Percentiles rank a stretch among this genome's conserved stretches.
phyloP scores from a whole-genome alignment of 192 early-diverging fungal species.

The Backusella mclennaniae region DNA sequence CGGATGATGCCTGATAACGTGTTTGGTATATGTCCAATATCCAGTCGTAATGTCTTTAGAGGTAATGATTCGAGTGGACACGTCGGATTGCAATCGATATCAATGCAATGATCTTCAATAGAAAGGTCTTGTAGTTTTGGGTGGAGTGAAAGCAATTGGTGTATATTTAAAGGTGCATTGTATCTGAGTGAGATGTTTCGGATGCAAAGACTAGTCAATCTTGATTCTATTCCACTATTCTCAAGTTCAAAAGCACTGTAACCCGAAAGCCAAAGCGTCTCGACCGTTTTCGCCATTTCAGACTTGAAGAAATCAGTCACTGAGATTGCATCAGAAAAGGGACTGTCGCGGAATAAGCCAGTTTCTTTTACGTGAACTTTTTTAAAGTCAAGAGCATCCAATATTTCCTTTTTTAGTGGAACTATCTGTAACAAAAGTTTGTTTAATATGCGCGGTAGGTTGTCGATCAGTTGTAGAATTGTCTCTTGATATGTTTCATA shows the following conservation, averaged over 20 bases:
- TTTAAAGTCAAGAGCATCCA: not conserved
- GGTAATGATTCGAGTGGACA: not conserved
- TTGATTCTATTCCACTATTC: not conserved
- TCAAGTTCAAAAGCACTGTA: not conserved
- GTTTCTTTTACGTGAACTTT: not conserved
- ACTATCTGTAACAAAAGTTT: not conserved
- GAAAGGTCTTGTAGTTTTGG: not conserved
- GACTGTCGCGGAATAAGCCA: not conserved
- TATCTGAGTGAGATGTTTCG: not conserved
- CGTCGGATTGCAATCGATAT: not conserved
- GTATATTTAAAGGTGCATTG: not conserved
- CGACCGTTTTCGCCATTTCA: not conserved
- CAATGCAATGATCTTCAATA: not conserved
- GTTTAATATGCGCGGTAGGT: not conserved
- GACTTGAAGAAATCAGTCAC: not conserved
- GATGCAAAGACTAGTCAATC: not conserved
- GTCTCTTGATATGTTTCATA: not conserved
- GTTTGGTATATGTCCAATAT: not conserved
- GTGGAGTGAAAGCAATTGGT: not conserved
- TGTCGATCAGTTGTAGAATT: not conserved
- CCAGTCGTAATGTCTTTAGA: not conserved
- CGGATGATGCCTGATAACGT: not conserved
- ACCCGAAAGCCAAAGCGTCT: not conserved
- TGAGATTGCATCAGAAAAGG: not conserved
- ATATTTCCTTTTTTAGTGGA: not conserved